These are phyloP conservation scores for Taphrina betulina DNA, from an alignment of 1,139 yeast genomes.

Conservation along the genomic window DNA sequence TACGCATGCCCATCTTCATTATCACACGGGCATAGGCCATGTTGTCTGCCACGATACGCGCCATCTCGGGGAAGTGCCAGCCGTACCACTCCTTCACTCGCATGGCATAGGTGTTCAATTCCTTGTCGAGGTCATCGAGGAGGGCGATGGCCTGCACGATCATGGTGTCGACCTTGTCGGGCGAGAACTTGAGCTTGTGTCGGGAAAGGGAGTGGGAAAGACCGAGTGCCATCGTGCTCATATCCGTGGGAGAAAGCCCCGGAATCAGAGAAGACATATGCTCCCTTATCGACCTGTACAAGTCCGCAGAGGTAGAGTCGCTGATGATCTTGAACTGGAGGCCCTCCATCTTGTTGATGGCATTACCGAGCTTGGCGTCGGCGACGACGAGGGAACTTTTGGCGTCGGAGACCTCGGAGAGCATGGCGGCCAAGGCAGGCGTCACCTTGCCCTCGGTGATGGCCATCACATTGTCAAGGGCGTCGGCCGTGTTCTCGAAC, in stretches of 20 bases:
- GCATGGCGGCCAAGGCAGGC: conserved; percentile 70
- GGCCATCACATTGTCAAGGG: conserved; percentile 91
- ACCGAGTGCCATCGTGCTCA: conserved; percentile 95
- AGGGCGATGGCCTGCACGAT: conserved; percentile 97
- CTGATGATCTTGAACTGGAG: conserved; percentile 83
- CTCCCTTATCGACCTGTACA: conserved; percentile 92
- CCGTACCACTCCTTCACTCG: conserved; percentile 99
- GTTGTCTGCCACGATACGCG: conserved; percentile 91
- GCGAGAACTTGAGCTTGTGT: conserved; percentile 97
- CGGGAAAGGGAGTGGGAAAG: conserved; percentile 98
- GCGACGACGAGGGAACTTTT: conserved; percentile 89
- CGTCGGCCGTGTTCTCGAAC: conserved; percentile 90
- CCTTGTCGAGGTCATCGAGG: conserved; percentile 94
- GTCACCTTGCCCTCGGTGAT: conserved; percentile 92
- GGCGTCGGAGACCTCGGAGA: conserved; percentile 65
- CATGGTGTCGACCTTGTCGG: conserved; percentile 97
- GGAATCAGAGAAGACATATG: conserved; percentile 91
- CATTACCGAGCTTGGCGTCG: conserved; percentile 92
- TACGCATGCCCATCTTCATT: conserved; percentile 89
- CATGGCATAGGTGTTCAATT: conserved; percentile 96
- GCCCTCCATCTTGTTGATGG: conserved; percentile 87
- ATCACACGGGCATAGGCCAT: conserved; percentile 87
- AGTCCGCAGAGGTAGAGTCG: conserved; percentile 91
- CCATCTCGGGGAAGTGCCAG: conserved; percentile 99
- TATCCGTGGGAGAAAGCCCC: conserved; percentile 79